Base-by-base conservation (phyloP, 140 eudicot genomes). In the Erigeron philadelphicus region DNA sequence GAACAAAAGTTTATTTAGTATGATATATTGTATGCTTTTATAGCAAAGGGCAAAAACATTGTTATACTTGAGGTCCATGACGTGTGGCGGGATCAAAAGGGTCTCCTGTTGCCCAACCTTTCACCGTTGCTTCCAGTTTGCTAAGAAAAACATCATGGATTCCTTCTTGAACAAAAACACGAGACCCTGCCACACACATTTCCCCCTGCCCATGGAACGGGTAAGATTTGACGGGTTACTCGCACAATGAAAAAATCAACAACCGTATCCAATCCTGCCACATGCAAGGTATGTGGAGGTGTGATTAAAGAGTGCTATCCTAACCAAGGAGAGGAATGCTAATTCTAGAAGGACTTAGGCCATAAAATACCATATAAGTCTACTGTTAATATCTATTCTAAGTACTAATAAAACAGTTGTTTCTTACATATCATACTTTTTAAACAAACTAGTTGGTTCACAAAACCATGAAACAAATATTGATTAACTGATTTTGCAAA, bases 141-240 rank as follows among this genome's bases (percentile, higher is more conserved):
- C 68, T 67, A 16, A 82, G 66, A 15, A 88, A 76, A 42, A 64
- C 67, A 12, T 72, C 93, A 48, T 88, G 78, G 13, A 88, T 81
- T 11, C 94, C 90, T 73, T 88, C 93, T 45, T 88, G 96, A 62
- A 88, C 87, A 53, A 83, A 80, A 66, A 86, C 56, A 42, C 94
- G 89, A 15, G 57, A 13, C 57, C 57, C 57, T 2, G 21, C 57
- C 19, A 52, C 17, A 18, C 57, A 52, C 21, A 57, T 78, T 74
- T 88, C 92, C 10, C 95, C 95, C 92, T 88, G 76, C 15, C 4
- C 17, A 9, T 11, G 5, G 2, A 21, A 11, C 8, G 35, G 9
- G 19, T 17, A 7, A 25, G 19, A 56, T 56, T 16, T 72, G 87
- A 0, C 8, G 35, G 8, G 61, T 55, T 9, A 18, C 18, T 18